Base-by-base conservation (phyloP, 306 rosid genomes). In the Fragaria ananassa region DNA sequence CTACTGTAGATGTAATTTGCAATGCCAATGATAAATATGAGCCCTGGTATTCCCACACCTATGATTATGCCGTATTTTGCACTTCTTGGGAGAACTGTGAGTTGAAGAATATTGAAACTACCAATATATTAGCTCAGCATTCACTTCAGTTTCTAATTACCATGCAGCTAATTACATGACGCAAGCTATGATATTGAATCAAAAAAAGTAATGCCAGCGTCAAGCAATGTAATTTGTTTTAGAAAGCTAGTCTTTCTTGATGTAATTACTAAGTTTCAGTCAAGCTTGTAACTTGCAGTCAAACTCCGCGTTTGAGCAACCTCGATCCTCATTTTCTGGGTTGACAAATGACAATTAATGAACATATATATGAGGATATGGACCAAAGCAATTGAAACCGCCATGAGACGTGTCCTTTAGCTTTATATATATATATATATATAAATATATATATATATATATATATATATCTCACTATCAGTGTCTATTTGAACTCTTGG, bases 41-140 rank as follows among this genome's bases (percentile, higher is more conserved):
- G 10, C 14, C 88, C 94, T 0, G 96, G 98, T 62, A 93, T 76
- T 54, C 83, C 92, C 27, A 85, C 83, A 17, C 92, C 96, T 18
- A 93, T 21, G 64, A 83, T 27, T 56, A 93, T 53, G 4, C 90
- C 93, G 10, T 91, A 93, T 54, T 81, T 93, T 11, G 72, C 93
- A 51, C 85, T 57, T 68, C 88, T 85, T 15, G 95, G 71, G 13
- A 93, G 51, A 61, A 88, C 98, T 93, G 76, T 11, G 70, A 72
- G 4, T 73, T 8, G 14, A 35, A 34, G 12, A 62, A 60, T 10
- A 27, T 25, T 5, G 17, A 60, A 41, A 41, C 9, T 41, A 6
- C 9, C 44, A 42, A 42, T 2, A 45, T 10, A 10, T 45, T 45
- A 45, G 49, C 8, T 41, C 44, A 6, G 44, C 44, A 41, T 41